Conservation (phyloP, 129 eudicot species). For the Centrapalus pauciflorus region DNA sequence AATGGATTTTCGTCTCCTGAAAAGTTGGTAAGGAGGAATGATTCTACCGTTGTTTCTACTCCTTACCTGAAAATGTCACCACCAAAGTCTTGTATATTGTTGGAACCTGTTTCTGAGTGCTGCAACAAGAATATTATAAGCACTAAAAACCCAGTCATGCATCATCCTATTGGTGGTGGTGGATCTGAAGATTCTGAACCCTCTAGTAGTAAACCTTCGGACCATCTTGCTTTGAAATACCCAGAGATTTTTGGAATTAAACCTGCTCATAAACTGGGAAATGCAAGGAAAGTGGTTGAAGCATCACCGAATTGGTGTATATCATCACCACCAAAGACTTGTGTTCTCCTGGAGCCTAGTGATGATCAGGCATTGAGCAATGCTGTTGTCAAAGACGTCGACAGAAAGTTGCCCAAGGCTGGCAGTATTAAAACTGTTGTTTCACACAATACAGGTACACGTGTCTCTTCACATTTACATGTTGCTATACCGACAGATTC, state of each 20-base stretch:
- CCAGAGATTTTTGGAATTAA: constrained; percentile 59
- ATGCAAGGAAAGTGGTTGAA: constrained; percentile 45
- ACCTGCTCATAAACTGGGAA: constrained; percentile 24
- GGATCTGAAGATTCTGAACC: constrained; percentile 46
- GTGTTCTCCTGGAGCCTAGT: constrained; percentile 72
- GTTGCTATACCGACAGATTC: neutral
- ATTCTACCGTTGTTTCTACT: constrained; percentile 48
- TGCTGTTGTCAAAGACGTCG: constrained; percentile 24
- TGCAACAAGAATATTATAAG: constrained; percentile 27
- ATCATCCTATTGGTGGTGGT: constrained; percentile 33
- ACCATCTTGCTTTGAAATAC: constrained; percentile 42
- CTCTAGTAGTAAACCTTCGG: constrained; percentile 41
- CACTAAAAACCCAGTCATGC: constrained; percentile 31
- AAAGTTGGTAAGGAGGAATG: constrained; percentile 18
- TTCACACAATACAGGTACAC: constrained; percentile 37
- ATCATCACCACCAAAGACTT: constrained; percentile 92
- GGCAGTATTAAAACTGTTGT: constrained; percentile 15
- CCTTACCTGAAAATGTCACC: constrained; percentile 83
- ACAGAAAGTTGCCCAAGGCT: constrained; percentile 9
- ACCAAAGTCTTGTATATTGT: constrained; percentile 63
- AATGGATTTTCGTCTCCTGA: constrained; percentile 36
- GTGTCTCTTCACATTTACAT: neutral
- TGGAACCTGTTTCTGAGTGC: constrained; percentile 58
- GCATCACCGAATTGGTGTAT: constrained; percentile 72
- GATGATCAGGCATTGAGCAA: constrained; percentile 46